Conservation (phyloP, 768 basidiomycete genomes). For the Lactarius evosmus region DNA sequence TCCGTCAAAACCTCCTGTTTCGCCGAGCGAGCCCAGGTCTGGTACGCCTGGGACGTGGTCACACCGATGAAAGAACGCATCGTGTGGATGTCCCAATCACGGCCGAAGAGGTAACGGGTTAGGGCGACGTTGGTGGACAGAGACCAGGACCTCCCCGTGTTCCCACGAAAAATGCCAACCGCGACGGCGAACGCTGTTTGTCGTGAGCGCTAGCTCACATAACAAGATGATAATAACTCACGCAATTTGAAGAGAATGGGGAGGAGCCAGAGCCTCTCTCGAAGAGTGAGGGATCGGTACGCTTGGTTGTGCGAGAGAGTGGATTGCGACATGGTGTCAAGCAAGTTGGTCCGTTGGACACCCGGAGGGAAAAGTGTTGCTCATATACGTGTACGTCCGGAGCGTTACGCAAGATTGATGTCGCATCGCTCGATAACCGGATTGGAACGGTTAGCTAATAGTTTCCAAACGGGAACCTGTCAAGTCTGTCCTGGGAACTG, state of each 20-base stretch:
- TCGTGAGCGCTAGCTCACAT: neutral
- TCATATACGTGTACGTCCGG: too few species aligned
- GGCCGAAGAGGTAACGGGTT: constrained; percentile 1
- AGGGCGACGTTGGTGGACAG: neutral
- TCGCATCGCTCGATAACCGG: too few species aligned
- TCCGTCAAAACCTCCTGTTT: constrained; percentile 11
- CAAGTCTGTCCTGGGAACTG: too few species aligned
- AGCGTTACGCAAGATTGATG: too few species aligned
- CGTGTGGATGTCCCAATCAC: constrained; percentile 4
- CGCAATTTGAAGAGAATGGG: neutral
- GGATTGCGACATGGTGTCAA: neutral
- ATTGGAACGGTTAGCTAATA: too few species aligned
- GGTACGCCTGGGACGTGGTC: constrained; percentile 8
- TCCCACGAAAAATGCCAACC: constrained; percentile 12
- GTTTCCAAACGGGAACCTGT: too few species aligned
- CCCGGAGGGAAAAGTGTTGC: neutral
- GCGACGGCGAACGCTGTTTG: constrained; percentile 11
- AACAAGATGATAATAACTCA: neutral
- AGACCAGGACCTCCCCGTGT: constrained; percentile 13
- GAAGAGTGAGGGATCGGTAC: constrained; percentile 1
- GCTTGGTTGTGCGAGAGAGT: neutral
- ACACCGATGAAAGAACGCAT: neutral
- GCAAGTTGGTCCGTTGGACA: neutral
- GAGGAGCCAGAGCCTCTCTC: constrained; percentile 1
- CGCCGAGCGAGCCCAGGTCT: neutral